Base-by-base conservation (phyloP, 495 filamentous ascomycete species). In the Aspergillus steynii region DNA sequence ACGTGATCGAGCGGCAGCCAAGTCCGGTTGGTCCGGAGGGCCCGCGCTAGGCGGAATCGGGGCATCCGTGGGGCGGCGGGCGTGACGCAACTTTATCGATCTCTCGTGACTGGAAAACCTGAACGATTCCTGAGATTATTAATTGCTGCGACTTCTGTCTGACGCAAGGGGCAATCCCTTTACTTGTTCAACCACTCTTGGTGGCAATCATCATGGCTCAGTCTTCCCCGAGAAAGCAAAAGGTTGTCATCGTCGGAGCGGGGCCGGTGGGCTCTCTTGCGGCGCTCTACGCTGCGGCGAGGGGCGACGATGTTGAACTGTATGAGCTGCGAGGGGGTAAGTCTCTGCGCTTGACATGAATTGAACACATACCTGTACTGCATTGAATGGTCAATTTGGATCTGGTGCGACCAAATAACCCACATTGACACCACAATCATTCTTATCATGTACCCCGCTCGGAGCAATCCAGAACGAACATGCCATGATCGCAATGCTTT, bases 181-280 rank as follows among this genome's bases (percentile, higher is more conserved):
- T 42, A 42, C 37, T 10, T 42, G 9, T 1, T 15, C 37, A 10
- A 14, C 10, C 5, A 42, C 14, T 42, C 1, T 3, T 12, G 7
- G 37, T 12, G 3, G 10, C 12, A 42, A 15, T 8, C 37, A 42
- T 12, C 7, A 42, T 42, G 37, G 37, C 37, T 4, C 37, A 45
- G 28, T 46, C 55, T 29, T 29, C 54, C 2, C 53, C 63, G 42
- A 61, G 64, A 42, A 71, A 66, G 56, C 84, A 93, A 66, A 97
- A 92, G 74, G 84, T 90, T 48, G 80, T 96, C 7, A 83, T 98
- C 29, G 85, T 97, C 29, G 95, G 95, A 32, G 95, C 93, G 31
- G 95, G 95, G 1, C 95, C 95, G 0, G 95, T 98, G 14, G 95
- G 95, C 3, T 90, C 93, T 8, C 80, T 99, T 29, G 91, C 94